Evolutionary conservation across 768 basidiomycete genomes (phyloP).

Genomic region (Pleurotus citrinopileatus): DNA sequence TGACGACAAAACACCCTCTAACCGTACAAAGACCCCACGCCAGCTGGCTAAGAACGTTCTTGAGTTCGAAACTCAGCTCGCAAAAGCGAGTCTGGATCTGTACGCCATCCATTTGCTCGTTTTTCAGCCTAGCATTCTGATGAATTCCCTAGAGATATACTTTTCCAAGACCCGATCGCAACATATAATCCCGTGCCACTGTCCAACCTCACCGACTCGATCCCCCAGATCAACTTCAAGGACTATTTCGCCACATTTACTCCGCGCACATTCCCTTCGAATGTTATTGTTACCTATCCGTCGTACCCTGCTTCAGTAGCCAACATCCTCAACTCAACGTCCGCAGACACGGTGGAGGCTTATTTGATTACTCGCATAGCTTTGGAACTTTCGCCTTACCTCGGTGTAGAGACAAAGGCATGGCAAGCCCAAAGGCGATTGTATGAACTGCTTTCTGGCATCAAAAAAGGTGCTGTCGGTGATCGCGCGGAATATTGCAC

Average conservation of each 20-base stretch:
- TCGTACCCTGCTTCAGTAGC: constrained; percentile 69
- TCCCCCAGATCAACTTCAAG: constrained; percentile 78
- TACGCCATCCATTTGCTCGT: constrained; percentile 30
- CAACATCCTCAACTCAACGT: constrained; percentile 63
- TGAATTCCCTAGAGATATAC: constrained; percentile 46
- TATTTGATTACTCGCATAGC: constrained; percentile 85
- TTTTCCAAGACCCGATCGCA: constrained; percentile 76
- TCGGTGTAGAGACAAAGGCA: constrained; percentile 74
- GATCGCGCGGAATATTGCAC: constrained; percentile 87
- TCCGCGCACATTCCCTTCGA: constrained; percentile 69
- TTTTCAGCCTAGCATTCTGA: background rate
- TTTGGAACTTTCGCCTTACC: constrained; percentile 59
- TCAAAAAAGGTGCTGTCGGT: constrained; percentile 82
- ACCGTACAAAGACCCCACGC: constrained; percentile 51
- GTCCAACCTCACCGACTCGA: constrained; percentile 59
- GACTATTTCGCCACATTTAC: constrained; percentile 87
- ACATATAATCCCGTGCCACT: constrained; percentile 86
- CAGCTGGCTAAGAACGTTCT: constrained; percentile 72
- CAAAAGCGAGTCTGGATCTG: constrained; percentile 78
- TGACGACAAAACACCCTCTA: constrained; percentile 43
- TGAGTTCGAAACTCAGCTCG: constrained; percentile 74
- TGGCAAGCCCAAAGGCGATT: constrained; percentile 75
- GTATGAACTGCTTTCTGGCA: constrained; percentile 71
- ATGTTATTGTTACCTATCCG: constrained; percentile 82
- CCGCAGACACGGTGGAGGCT: constrained; percentile 73